Conservation (phyloP, 176 grass and related monocot species). For the Echinochloa phyllopogon region DNA sequence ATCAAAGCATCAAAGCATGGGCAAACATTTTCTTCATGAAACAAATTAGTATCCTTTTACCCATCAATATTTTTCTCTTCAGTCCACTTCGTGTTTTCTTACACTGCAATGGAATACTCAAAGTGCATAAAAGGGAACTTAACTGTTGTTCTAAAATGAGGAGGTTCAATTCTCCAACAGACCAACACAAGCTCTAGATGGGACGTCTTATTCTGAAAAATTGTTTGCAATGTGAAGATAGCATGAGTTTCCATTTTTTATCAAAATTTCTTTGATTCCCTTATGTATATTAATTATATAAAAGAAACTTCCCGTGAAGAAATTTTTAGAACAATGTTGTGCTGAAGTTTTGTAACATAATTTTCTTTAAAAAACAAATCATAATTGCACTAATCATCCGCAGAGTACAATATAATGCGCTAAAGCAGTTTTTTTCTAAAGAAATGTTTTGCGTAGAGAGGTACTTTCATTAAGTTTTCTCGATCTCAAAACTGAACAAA, state of each 20-base stretch:
- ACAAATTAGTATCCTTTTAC: no score
- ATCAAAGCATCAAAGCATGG: no score
- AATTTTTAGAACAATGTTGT: not conserved
- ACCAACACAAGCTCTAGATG: not conserved
- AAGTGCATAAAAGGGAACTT: not conserved
- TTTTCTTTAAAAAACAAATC: no score
- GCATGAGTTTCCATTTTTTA: no score
- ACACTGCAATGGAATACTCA: no score
- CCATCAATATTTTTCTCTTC: no score
- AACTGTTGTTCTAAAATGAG: not conserved
- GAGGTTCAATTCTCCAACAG: not conserved
- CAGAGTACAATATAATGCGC: not conserved
- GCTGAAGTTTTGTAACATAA: not conserved
- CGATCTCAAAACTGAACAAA: not conserved
- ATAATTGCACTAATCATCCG: not conserved
- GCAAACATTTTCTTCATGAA: no score
- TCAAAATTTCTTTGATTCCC: no score
- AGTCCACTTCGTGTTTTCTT: no score
- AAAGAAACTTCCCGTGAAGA: no score
- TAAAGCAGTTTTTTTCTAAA: not conserved
- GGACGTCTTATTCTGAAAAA: not conserved
- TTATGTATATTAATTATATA: not conserved
- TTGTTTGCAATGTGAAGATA: no score
- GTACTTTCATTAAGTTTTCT: not conserved
- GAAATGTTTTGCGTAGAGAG: not conserved